Evolutionary conservation across 805 yeast species (phyloP).

Genomic region (Metschnikowia borealis): DNA sequence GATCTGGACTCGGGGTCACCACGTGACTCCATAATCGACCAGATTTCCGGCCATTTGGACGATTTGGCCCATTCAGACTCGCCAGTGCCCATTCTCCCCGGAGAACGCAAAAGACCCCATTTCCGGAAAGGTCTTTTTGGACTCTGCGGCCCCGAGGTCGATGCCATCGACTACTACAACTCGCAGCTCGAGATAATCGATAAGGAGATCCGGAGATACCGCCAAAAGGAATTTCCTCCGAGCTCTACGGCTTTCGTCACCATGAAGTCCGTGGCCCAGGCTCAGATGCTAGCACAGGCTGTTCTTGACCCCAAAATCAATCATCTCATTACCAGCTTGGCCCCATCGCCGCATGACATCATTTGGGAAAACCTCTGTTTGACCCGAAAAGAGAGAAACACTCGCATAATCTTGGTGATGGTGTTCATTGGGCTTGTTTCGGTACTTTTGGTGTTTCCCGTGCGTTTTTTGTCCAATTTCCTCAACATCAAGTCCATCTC

Average conservation of each 20-base stretch:
- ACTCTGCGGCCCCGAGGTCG: conserved; percentile 63
- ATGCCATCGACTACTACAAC: conserved; percentile 76
- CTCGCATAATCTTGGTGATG: conserved; percentile 63
- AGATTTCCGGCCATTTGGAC: conserved; percentile 24
- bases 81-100: conserved; percentile 25
- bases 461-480: conserved; percentile 77
- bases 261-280: conserved; percentile 91
- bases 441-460: conserved; percentile 75
- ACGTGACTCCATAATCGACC: conserved; percentile 21
- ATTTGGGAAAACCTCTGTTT: conserved; percentile 89
- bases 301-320: conserved; percentile 86
- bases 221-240: conserved; percentile 68
- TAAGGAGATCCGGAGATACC: conserved; percentile 59
- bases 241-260: conserved; percentile 92
- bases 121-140: conserved; percentile 60
- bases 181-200: conserved; percentile 67
- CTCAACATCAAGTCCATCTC: conserved; percentile 74
- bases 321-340: conserved; percentile 73
- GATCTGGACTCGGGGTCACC: not conserved
- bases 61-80: conserved; percentile 1
- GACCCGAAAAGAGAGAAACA: conserved; percentile 65
- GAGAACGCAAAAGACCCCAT: conserved; percentile 50
- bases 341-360: conserved; percentile 95
- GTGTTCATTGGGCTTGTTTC: conserved; percentile 64
- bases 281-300: conserved; percentile 96